Evolutionary conservation across 768 basidiomycete genomes (phyloP).

Genomic region (Xerocomellus chrysenteron): DNA sequence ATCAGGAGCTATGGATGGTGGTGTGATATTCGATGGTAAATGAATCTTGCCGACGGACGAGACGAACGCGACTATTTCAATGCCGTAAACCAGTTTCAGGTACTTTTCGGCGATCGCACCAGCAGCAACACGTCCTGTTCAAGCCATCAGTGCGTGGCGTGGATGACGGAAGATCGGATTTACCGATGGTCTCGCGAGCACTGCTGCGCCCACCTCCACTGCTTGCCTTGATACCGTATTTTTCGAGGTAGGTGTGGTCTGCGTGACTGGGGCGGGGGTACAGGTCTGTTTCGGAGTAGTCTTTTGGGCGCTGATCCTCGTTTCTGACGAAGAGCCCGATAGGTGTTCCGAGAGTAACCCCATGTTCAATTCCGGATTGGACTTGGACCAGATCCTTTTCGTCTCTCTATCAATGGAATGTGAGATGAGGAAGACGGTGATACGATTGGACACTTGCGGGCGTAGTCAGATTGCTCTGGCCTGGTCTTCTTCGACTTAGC

Average conservation of each 20-base stretch:
- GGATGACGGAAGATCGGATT: slow-evolving; percentile 10
- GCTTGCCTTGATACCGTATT: slow-evolving; percentile 97
- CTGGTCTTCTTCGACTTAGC: slow-evolving; percentile 87
- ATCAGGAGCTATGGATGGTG: slow-evolving; percentile 40
- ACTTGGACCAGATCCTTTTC: slow-evolving; percentile 94
- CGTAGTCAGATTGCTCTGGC: slow-evolving; percentile 95
- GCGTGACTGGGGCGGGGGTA: slow-evolving; percentile 98
- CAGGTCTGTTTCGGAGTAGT: slow-evolving; percentile 97
- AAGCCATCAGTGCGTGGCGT: slow-evolving; percentile 1
- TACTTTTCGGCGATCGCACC: slow-evolving; percentile 98
- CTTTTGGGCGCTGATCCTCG: slow-evolving; percentile 97
- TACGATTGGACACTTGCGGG: slow-evolving; percentile 57
- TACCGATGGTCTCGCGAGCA: slow-evolving; percentile 96
- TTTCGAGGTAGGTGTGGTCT: slow-evolving; percentile 96
- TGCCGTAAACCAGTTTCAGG: slow-evolving; percentile 78
- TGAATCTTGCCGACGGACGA: slow-evolving; percentile 93
- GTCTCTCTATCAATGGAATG: slow-evolving; percentile 63
- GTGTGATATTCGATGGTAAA: slow-evolving; percentile 54
- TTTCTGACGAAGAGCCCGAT: slow-evolving; percentile 96
- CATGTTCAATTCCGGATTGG: slow-evolving; percentile 92
- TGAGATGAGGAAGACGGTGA: not conserved
- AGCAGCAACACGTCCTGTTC: slow-evolving; percentile 87
- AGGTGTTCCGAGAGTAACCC: slow-evolving; percentile 94
- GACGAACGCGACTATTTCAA: slow-evolving; percentile 97
- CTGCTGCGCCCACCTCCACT: slow-evolving; percentile 94